A percentile compares a stretch with the other conserved stretches of the same genome.
Evolutionary conservation across 2,329 filamentous ascomycete genomes (phyloP).

Genomic region (Alternaria longipes): DNA sequence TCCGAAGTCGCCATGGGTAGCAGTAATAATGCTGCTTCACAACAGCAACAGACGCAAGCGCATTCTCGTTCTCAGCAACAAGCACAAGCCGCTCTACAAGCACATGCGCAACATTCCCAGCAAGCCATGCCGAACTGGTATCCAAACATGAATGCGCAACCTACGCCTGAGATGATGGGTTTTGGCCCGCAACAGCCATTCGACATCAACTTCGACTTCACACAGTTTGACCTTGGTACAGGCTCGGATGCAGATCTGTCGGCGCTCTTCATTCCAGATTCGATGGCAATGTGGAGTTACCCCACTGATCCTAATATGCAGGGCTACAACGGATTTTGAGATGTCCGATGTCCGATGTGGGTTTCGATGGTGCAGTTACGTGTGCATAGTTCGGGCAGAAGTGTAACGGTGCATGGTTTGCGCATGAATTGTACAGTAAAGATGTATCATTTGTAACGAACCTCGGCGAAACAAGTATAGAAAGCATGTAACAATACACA

Average conservation of each 20-base stretch:
- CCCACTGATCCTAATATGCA: slow-evolving; percentile 25
- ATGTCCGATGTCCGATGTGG: neutral
- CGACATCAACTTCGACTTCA: slow-evolving; percentile 50
- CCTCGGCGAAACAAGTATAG: neutral
- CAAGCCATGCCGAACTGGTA: slow-evolving; percentile 43
- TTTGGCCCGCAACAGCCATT: slow-evolving; percentile 38
- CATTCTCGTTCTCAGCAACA: slow-evolving; percentile 33
- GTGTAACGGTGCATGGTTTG: neutral
- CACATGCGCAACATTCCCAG: slow-evolving; percentile 34
- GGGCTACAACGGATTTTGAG: slow-evolving; percentile 24
- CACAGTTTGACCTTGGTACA: slow-evolving; percentile 48
- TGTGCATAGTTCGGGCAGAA: neutral
- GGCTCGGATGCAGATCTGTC: slow-evolving; percentile 49
- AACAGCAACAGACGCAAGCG: slow-evolving; percentile 24
- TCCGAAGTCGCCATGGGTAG: slow-evolving; percentile 54
- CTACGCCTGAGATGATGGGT: slow-evolving; percentile 36
- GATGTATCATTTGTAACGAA: neutral
- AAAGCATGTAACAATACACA: neutral
- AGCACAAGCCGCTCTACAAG: slow-evolving; percentile 36
- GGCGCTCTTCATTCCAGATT: slow-evolving; percentile 49
- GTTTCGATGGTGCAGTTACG: neutral
- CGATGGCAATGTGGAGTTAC: slow-evolving; percentile 43
- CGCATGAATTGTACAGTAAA: neutral
- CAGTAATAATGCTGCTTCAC: slow-evolving; percentile 31
- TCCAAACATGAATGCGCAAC: slow-evolving; percentile 29